Evolutionary conservation across 352 stramenopile genomes (phyloP), one percentile per base, ranked within the genome.

Genomic region (Phytopythium cucurbitacearum): DNA sequence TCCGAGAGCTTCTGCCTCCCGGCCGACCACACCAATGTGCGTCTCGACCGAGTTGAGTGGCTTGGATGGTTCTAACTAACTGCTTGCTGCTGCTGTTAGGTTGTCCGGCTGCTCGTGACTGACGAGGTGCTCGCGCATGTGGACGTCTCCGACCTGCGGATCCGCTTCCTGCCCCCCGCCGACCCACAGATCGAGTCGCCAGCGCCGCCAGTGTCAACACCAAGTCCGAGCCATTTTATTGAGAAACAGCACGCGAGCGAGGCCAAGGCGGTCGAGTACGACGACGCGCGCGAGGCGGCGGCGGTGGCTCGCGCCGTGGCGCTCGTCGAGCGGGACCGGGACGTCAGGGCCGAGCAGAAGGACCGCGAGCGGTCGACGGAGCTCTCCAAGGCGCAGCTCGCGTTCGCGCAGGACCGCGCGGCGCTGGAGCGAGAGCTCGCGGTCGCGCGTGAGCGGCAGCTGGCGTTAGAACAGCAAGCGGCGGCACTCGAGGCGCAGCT

Each of bases 1-100:
- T 76, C 63, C n/a, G 74, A 88, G 51, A 84, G 69, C 53, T 85
- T 75, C 32, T 54, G 75, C 13, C 39, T 82, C 3, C 71, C 71
- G 7, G 49, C 81, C 12, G 65, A 85, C 34, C 73, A 87, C 56
- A 82, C 71, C 4, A 87, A 82, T 53, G 64, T 77, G 53, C 48
- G 67, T 65, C 8, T 16, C 21, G 21, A 28, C 21, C 21, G 21
- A 28, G 21, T 28, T 28, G 21, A 28, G 21, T 28, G 21, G 21
- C 21, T 28, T 28, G 21, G 21, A 39, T 8, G 13, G 5, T 36
- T 40, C 33, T 51, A 4, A 38, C n/a, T 34, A 7, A 44, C n/a
- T 40, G 1, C 9, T 52, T 53, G 28, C 5, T 53, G 33, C 43
- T 32, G 15, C 7, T 11, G 21, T 28, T 33, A 82, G 71, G 60